phyloP scores from a whole-genome alignment of 306 rosid genomes.

The Senna siamea region DNA sequence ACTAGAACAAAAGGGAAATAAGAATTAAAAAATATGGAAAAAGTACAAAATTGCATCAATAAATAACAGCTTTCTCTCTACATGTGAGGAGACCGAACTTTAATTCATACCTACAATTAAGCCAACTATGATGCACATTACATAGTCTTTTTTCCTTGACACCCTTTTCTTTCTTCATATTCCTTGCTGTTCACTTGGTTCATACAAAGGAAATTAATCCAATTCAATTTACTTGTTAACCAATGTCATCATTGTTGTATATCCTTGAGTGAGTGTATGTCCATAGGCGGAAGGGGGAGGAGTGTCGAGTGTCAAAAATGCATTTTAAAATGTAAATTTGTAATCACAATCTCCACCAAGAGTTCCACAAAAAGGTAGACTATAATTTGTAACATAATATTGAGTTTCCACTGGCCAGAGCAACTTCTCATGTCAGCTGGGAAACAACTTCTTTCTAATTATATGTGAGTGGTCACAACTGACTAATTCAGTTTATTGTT shows the following conservation, averaged over 20 bases:
- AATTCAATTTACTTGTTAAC: neutral
- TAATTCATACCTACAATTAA: conserved; percentile 21
- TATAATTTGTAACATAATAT: conserved; percentile 6
- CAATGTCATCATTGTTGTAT: neutral
- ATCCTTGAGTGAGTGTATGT: neutral
- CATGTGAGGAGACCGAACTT: conserved; percentile 26
- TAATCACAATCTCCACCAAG: no score
- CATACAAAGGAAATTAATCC: neutral
- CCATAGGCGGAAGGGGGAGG: neutral
- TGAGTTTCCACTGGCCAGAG: neutral
- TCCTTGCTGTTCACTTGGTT: neutral
- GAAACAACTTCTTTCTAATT: conserved; percentile 1
- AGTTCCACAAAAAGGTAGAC: conserved; percentile 12
- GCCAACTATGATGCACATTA: conserved; percentile 15
- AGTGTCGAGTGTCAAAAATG: no score
- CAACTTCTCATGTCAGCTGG: conserved; percentile 12
- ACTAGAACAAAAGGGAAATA: conserved; percentile 3
- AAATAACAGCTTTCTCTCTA: neutral
- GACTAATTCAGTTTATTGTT: conserved; percentile 17
- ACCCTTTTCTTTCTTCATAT: neutral
- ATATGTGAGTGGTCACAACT: conserved; percentile 8
- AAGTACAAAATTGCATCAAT: neutral
- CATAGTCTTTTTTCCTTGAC: conserved; percentile 5
- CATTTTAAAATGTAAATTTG: no score
- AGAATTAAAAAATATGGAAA: neutral